phyloP scores from a whole-genome alignment of 2,329 filamentous ascomycete species.

The Simplicillium aogashimaense region DNA sequence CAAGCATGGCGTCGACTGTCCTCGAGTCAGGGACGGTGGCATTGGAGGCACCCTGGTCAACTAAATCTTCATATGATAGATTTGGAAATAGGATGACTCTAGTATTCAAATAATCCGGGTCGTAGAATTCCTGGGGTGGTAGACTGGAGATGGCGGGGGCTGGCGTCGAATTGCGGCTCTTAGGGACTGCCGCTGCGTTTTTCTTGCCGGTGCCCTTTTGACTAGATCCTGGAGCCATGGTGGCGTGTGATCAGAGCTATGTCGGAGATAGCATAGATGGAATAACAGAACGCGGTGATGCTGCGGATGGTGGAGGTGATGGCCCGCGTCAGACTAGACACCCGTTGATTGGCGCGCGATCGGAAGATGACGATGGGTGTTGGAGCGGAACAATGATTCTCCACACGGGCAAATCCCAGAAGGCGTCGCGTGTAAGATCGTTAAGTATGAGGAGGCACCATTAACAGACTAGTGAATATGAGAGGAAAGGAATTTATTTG shows the following conservation, averaged over 20 bases:
- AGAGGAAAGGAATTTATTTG: no score
- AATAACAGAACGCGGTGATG: not conserved
- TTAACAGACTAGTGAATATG: no score
- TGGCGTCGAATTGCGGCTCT: conserved; percentile 73
- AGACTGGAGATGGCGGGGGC: conserved; percentile 30
- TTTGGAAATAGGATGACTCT: conserved; percentile 48
- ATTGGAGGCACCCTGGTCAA: conserved; percentile 50
- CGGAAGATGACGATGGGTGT: not conserved
- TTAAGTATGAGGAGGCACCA: no score
- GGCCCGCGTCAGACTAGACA: not conserved
- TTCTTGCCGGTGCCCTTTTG: conserved; percentile 60
- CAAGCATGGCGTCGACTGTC: conserved; percentile 53
- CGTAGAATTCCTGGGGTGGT: conserved; percentile 43
- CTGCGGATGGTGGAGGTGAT: not conserved
- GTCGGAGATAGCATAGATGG: not conserved
- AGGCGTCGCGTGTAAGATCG: no score
- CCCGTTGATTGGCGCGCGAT: not conserved
- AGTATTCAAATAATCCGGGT: conserved; percentile 59
- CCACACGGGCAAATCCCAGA: no score
- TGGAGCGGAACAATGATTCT: no score
- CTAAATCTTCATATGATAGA: conserved; percentile 58
- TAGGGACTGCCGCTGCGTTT: conserved; percentile 50
- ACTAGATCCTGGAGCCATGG: conserved; percentile 48
- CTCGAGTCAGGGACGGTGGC: conserved; percentile 53
- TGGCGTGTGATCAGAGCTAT: no score